Conservation (phyloP, 2,329 filamentous ascomycete species). For the Scedosporium boydii region DNA sequence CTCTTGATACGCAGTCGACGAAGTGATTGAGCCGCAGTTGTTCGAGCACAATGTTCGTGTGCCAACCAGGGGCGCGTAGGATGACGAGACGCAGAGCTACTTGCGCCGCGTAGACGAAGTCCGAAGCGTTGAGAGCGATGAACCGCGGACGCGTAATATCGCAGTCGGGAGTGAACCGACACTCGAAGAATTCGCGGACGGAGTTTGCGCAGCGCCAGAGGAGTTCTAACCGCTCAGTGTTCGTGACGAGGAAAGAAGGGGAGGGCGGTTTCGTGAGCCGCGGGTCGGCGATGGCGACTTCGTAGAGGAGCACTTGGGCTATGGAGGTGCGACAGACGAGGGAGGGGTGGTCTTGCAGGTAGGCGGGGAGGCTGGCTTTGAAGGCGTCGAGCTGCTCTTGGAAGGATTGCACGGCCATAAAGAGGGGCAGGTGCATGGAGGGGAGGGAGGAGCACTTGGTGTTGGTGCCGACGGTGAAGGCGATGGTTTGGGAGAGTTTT, state of each 20-base stretch:
- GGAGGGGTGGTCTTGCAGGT: constrained; percentile 25
- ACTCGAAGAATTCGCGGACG: constrained; percentile 28
- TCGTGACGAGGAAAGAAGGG: constrained; percentile 19
- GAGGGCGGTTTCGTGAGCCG: constrained; percentile 13
- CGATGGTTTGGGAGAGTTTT: constrained; percentile 37
- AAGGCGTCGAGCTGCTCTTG: constrained; percentile 33
- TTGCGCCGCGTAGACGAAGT: constrained; percentile 37
- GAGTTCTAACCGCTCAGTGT: constrained; percentile 30
- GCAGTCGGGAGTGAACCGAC: constrained; percentile 19
- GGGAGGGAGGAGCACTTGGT: constrained; percentile 17
- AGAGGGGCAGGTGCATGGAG: constrained; percentile 27
- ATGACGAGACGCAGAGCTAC: constrained; percentile 36
- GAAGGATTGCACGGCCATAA: constrained; percentile 31
- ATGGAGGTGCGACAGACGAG: constrained; percentile 28
- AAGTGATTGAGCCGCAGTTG: constrained; percentile 24
- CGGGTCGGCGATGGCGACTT: constrained; percentile 31
- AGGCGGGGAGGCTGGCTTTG: constrained; percentile 23
- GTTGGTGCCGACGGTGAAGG: constrained; percentile 24
- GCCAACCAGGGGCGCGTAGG: constrained; percentile 36
- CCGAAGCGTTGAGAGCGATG: constrained; percentile 33
- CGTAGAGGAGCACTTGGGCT: constrained; percentile 37
- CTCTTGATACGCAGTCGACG: constrained; percentile 19
- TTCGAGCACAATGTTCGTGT: constrained; percentile 23
- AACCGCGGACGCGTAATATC: constrained; percentile 28
- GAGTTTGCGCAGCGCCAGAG: constrained; percentile 35